A percentile compares a stretch with the other conserved stretches of the same genome.
Conservation (phyloP, 2,329 filamentous ascomycete species). For the Microsporum ferrugineum region DNA sequence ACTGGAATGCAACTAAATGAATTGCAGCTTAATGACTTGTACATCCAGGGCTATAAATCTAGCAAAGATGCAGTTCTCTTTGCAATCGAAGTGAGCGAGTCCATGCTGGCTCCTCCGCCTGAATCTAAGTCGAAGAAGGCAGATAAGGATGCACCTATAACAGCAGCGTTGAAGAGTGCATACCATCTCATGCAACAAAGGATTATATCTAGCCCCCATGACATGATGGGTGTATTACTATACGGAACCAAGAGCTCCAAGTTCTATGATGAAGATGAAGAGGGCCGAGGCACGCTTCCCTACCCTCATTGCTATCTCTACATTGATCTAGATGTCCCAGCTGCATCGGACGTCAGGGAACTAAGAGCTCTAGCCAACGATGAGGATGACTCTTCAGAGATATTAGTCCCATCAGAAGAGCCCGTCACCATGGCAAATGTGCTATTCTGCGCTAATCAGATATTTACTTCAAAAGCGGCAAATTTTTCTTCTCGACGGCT, state of each 20-base stretch:
- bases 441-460: slow-evolving; percentile 88
- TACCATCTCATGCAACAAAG: slow-evolving; percentile 95
- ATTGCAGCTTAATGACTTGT: not conserved
- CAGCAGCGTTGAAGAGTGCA: slow-evolving; percentile 83
- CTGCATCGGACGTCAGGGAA: slow-evolving; percentile 72
- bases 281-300: slow-evolving; percentile 45
- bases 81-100: slow-evolving; percentile 79
- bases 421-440: slow-evolving; percentile 74
- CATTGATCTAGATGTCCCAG: slow-evolving; percentile 75
- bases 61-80: slow-evolving; percentile 98
- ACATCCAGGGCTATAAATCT: slow-evolving; percentile 64
- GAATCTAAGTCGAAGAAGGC: slow-evolving; percentile 59
- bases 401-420: slow-evolving; percentile 58
- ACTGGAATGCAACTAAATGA: not conserved
- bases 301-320: slow-evolving; percentile 92
- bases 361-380: slow-evolving; percentile 67
- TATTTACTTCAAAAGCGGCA: slow-evolving; percentile 87
- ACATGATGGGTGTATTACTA: slow-evolving; percentile 91
- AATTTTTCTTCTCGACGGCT: slow-evolving; percentile 86
- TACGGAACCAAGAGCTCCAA: slow-evolving; percentile 82
- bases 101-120: slow-evolving; percentile 65
- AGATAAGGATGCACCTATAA: slow-evolving; percentile 63
- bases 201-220: slow-evolving; percentile 90
- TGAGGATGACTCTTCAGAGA: slow-evolving; percentile 55
- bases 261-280: slow-evolving; percentile 56